Base-by-base conservation (phyloP, 352 stramenopile genomes). In the Globisporangium spinosum region DNA sequence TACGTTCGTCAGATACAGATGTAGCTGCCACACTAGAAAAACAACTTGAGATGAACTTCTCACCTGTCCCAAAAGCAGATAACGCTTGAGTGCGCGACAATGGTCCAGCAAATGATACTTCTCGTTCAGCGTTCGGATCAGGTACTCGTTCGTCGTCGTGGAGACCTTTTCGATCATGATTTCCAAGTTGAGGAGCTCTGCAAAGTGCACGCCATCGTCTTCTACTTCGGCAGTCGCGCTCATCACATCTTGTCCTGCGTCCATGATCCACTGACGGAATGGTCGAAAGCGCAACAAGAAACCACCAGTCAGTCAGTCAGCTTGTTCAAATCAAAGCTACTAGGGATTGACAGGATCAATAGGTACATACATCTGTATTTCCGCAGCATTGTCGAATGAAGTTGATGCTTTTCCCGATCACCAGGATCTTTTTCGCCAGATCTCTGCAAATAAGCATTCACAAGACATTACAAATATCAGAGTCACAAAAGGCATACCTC, bases 401-500 rank as follows among this genome's bases (percentile, higher is more conserved):
- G 81, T 99, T 99, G 71, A 99, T 99, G 51, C 94, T 98, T 75
- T 99, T 99, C 45, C 98, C 98, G 49, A 99, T 97, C 25, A 98
- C 80, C 23, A 99, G 76, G 55, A 98, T 98, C 43, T 97, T 97
- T 25, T 92, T 82, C 1, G 97, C 96, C 13, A 99, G 77, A 12
- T 96, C 89, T 49, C 87, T 96, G 66, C 38, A 62, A 62, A 2
- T 32, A 32, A 32, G 29, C 29, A 15, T 6, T 13, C 17, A 2
- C 35, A 60, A 1, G 17, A 60, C 29, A 12, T 43, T 43, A 20
- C n/a, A 10, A 60, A n/a, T 5, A 20, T 61, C 22, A 34, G 9
- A 45, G 8, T 8, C 29, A 45, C 55, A 25, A 10, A 6, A 17
- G 17, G 20, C n/a, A 35, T 45, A n/a, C 20, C 35, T 27, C 7